These are phyloP conservation scores for Carnegiea gigantea DNA, from an alignment of 179 eudicot species.

Conservation along the genomic window DNA sequence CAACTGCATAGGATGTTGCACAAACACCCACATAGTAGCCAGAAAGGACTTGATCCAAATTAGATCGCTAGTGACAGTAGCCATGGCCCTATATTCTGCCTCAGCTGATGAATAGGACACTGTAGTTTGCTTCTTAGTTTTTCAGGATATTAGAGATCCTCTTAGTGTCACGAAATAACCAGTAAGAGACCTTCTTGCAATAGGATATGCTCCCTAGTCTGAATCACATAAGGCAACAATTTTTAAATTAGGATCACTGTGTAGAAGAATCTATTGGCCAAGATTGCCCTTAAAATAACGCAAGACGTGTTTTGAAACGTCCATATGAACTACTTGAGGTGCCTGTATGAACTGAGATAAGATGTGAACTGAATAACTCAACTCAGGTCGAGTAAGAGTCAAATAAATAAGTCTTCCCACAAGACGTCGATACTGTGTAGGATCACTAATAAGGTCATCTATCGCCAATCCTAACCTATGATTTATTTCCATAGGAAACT, in stretches of 20 bases:
- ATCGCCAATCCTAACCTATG: neutral
- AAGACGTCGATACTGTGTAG: neutral
- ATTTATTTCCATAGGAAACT: slow-evolving; percentile 14
- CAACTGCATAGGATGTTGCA: neutral
- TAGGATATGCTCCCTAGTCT: neutral
- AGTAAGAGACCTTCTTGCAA: neutral
- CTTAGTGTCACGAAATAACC: neutral
- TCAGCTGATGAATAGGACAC: neutral
- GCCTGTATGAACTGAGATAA: too few relatives aligned
- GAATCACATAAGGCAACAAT: neutral
- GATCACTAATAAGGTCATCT: neutral
- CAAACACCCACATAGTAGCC: neutral
- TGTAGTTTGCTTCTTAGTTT: too few relatives aligned
- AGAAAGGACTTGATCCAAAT: neutral
- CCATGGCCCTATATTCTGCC: neutral
- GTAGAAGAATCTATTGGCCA: too few relatives aligned
- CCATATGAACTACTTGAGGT: too few relatives aligned
- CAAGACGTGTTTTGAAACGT: too few relatives aligned
- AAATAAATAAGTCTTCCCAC: too few relatives aligned
- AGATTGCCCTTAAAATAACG: too few relatives aligned
- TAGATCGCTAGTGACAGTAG: neutral
- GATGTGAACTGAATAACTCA: too few relatives aligned
- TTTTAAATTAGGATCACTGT: too few relatives aligned
- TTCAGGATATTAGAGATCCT: too few relatives aligned
- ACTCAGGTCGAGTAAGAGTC: too few relatives aligned